Evolutionary conservation across 1,284 basidiomycete genomes (phyloP).

Genomic region (Sphaerobolus stellatus): DNA sequence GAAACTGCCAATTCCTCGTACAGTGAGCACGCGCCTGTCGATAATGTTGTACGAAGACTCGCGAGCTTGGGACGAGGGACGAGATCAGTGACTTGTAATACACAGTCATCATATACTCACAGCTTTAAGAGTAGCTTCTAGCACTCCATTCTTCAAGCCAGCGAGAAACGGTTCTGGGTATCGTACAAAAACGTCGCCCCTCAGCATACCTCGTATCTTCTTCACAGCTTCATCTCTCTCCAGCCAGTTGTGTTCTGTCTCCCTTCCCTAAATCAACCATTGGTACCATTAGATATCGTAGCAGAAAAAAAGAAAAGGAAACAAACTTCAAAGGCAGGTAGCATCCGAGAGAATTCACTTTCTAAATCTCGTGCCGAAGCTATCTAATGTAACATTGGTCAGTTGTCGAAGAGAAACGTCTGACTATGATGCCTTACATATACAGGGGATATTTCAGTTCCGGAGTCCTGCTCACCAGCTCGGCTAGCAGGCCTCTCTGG

Average conservation of each 20-base stretch:
- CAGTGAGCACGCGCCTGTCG: slow-evolving; percentile 76
- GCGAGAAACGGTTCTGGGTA: slow-evolving; percentile 74
- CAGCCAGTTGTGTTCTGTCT: slow-evolving; percentile 97
- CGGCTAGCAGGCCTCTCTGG: slow-evolving; percentile 57
- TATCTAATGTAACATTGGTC: slow-evolving; percentile 51
- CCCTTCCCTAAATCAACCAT: slow-evolving; percentile 67
- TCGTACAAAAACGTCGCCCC: slow-evolving; percentile 74
- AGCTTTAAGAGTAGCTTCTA: slow-evolving; percentile 84
- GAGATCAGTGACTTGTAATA: slow-evolving; percentile 12
- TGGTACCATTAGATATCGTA: slow-evolving; percentile 12
- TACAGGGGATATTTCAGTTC: slow-evolving; percentile 52
- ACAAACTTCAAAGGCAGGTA: slow-evolving; percentile 75
- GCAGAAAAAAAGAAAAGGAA: slow-evolving; percentile 6
- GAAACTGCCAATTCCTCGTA: slow-evolving; percentile 74
- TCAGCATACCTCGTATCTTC: slow-evolving; percentile 89
- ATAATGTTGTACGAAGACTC: slow-evolving; percentile 90
- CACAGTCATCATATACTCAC: slow-evolving; percentile 53
- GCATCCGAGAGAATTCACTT: slow-evolving; percentile 77
- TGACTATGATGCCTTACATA: slow-evolving; percentile 54
- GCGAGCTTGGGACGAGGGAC: slow-evolving; percentile 52
- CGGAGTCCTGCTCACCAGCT: slow-evolving; percentile 44
- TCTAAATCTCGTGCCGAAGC: slow-evolving; percentile 85
- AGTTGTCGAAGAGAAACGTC: slow-evolving; percentile 1
- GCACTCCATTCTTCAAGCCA: slow-evolving; percentile 73
- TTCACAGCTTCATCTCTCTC: slow-evolving; percentile 77